Conservation (phyloP, 352 stramenopile species). For the Globisporangium perplexum region DNA sequence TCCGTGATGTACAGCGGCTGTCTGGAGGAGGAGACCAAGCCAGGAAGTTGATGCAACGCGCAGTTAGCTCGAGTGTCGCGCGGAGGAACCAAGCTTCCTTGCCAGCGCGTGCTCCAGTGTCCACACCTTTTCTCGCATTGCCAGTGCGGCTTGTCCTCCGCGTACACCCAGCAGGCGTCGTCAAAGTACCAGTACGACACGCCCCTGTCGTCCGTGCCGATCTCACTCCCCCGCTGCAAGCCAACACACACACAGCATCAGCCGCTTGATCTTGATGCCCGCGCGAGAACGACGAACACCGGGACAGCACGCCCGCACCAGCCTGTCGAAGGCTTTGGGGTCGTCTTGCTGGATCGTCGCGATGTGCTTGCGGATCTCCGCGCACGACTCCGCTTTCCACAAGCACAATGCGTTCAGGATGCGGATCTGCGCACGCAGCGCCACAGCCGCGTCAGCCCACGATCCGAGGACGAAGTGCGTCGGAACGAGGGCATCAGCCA, state of each 20-base stretch:
- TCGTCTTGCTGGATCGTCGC: constrained; percentile 53
- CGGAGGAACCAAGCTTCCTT: not conserved
- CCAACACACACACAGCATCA: constrained; percentile 8
- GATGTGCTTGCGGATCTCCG: constrained; percentile 75
- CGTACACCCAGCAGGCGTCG: constrained; percentile 83
- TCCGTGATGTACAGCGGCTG: constrained; percentile 53
- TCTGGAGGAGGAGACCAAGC: constrained; percentile 9
- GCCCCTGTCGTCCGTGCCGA: constrained; percentile 71
- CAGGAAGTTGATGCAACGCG: not conserved
- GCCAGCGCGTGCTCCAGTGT: not conserved
- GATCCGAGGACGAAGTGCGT: not conserved
- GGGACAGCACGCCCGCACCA: constrained; percentile 50
- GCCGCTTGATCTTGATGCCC: not conserved
- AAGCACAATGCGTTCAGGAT: constrained; percentile 80
- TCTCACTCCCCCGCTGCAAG: constrained; percentile 46
- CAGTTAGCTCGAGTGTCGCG: not conserved
- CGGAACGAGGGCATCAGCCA: too few species aligned
- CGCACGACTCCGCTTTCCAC: constrained; percentile 76
- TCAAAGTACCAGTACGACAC: constrained; percentile 84
- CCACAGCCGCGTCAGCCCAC: not conserved
- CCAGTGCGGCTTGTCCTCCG: constrained; percentile 66
- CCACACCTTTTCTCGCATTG: constrained; percentile 26
- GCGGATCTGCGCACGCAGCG: constrained; percentile 31
- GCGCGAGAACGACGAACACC: too few species aligned
- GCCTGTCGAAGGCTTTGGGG: constrained; percentile 38